These are phyloP conservation scores for Alternaria angustiovoidea DNA, from an alignment of 2,329 filamentous ascomycete species.

Conservation along the genomic window DNA sequence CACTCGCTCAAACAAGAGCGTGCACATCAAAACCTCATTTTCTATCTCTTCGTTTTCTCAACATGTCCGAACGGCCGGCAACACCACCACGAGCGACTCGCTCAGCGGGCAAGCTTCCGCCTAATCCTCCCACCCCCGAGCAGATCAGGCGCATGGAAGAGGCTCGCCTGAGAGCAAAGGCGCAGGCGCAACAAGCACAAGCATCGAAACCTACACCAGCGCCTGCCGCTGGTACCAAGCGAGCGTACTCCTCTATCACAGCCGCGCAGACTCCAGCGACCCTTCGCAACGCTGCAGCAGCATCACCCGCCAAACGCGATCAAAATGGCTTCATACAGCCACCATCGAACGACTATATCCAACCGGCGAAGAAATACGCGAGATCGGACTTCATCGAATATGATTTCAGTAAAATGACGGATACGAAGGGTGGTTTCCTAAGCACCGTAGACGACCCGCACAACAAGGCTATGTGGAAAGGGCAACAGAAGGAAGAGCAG, in stretches of 20 bases:
- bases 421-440: conserved; percentile 95
- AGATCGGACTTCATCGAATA: conserved; percentile 87
- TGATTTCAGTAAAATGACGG: conserved; percentile 97
- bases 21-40: not conserved
- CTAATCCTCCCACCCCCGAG: conserved; percentile 65
- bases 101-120: conserved; percentile 52
- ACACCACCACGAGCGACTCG: conserved; percentile 58
- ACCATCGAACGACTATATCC: conserved; percentile 62
- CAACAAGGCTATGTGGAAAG: conserved; percentile 72
- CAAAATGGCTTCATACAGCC: conserved; percentile 48
- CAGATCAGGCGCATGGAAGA: conserved; percentile 75
- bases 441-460: conserved; percentile 90
- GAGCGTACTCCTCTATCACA: conserved; percentile 71
- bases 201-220: conserved; percentile 33
- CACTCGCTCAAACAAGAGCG: not conserved
- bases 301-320: conserved; percentile 47
- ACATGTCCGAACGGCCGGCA: conserved; percentile 53
- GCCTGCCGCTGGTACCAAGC: conserved; percentile 69
- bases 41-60: not conserved
- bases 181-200: conserved; percentile 64
- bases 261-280: conserved; percentile 62
- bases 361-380: conserved; percentile 84
- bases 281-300: conserved; percentile 70
- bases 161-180: conserved; percentile 87
- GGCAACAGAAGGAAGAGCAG: conserved; percentile 59